A percentile compares a stretch with the other conserved stretches of the same genome.
phyloP scores from a whole-genome alignment of 768 basidiomycete genomes.

The Pholiota conissans region DNA sequence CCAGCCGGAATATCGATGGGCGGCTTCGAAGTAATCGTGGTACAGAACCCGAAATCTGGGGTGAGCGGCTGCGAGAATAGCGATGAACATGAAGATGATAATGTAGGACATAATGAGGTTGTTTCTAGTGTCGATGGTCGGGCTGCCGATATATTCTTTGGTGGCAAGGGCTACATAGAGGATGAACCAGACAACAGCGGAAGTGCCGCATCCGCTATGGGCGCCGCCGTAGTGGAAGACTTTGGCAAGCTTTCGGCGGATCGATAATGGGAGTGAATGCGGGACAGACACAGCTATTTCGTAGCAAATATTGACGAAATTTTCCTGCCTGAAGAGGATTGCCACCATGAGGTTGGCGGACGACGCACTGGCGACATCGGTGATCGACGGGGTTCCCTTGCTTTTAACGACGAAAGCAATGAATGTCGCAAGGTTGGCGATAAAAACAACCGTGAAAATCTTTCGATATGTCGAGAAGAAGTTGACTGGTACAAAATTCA shows the following conservation, averaged over 20 bases:
- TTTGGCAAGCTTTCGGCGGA: slow-evolving; percentile 46
- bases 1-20: slow-evolving; percentile 57
- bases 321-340: slow-evolving; percentile 47
- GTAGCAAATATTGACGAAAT: slow-evolving; percentile 54
- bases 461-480: slow-evolving; percentile 48
- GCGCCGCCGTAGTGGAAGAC: slow-evolving; percentile 59
- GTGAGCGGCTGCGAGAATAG: slow-evolving; percentile 49
- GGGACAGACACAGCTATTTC: slow-evolving; percentile 41
- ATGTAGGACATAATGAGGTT: slow-evolving; percentile 41
- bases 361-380: slow-evolving; percentile 38
- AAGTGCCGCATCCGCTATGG: slow-evolving; percentile 52
- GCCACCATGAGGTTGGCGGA: slow-evolving; percentile 44
- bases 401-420: slow-evolving; percentile 36
- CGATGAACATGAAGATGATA: slow-evolving; percentile 42
- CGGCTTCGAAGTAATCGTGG: slow-evolving; percentile 57
- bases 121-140: slow-evolving; percentile 28
- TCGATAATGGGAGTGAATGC: slow-evolving; percentile 37
- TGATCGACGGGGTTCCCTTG: slow-evolving; percentile 32
- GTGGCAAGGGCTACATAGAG: slow-evolving; percentile 45
- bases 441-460: slow-evolving; percentile 54
- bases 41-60: slow-evolving; percentile 44
- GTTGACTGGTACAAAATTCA: slow-evolving; percentile 13
- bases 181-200: slow-evolving; percentile 54
- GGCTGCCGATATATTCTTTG: slow-evolving; percentile 29
- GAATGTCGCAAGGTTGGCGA: slow-evolving; percentile 49